A percentile compares a stretch with the other conserved stretches of the same genome.
phyloP scores from a whole-genome alignment of 371 early-diverging fungal genomes.

The Encephalitozoon intestinalis region DNA sequence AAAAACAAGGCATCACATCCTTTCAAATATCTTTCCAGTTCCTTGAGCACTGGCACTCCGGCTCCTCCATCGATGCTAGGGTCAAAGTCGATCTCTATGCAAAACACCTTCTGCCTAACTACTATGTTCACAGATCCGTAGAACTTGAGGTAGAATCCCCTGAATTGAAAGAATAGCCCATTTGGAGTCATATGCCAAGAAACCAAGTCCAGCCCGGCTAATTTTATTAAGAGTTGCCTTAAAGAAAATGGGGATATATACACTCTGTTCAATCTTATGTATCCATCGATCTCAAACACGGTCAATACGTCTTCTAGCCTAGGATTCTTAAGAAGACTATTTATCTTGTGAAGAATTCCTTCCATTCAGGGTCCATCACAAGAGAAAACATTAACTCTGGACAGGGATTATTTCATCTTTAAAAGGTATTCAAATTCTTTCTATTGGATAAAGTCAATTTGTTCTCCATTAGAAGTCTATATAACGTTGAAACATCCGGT shows the following conservation, averaged over 20 bases:
- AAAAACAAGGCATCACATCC: conserved; percentile 53
- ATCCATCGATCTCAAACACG: conserved; percentile 41
- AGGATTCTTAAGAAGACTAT: conserved; percentile 25
- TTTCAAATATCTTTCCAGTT: conserved; percentile 50
- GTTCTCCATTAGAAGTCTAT: not conserved
- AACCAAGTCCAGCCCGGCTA: conserved; percentile 23
- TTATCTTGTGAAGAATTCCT: conserved; percentile 9
- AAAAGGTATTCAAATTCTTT: not conserved
- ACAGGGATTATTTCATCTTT: not conserved
- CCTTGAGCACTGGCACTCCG: conserved; percentile 22
- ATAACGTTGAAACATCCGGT: not conserved
- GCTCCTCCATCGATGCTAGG: conserved; percentile 27
- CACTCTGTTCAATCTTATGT: conserved; percentile 50
- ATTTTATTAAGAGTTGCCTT: conserved; percentile 17
- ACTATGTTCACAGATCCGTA: conserved; percentile 15
- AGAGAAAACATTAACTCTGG: not conserved
- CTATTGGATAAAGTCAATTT: not conserved
- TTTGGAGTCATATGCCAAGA: conserved; percentile 21
- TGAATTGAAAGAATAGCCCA: conserved; percentile 38
- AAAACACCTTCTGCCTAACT: conserved; percentile 27
- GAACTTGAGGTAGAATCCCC: conserved; percentile 27
- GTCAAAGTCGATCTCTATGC: conserved; percentile 52
- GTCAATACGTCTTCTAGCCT: conserved; percentile 10
- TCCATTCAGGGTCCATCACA: conserved; percentile 1
- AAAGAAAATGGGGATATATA: conserved; percentile 48